These are phyloP conservation scores for Grosmannia huntii DNA, from an alignment of 2,329 filamentous ascomycete species.

Conservation along the genomic window DNA sequence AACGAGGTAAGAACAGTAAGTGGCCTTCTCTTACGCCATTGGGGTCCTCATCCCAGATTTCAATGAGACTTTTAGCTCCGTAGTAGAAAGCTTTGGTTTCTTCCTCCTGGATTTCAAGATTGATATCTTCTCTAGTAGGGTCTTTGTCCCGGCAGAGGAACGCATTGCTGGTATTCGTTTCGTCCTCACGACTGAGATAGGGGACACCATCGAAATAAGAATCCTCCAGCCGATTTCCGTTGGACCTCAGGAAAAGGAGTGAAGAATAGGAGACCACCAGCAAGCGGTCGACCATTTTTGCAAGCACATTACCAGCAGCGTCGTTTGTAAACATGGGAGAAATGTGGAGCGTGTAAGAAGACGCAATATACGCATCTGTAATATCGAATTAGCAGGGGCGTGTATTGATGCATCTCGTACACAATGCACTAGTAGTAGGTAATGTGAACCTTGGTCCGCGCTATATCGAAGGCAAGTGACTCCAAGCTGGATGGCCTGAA, in stretches of 20 bases:
- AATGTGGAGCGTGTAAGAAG: slow-evolving; percentile 20
- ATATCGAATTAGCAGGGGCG: background rate
- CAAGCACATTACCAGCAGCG: slow-evolving; percentile 8
- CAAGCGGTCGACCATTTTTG: slow-evolving; percentile 15
- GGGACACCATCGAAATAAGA: slow-evolving; percentile 17
- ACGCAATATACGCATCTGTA: slow-evolving; percentile 10
- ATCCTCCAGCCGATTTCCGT: slow-evolving; percentile 16
- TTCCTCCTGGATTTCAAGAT: slow-evolving; percentile 2
- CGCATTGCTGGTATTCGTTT: slow-evolving; percentile 1
- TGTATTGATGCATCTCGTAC: background rate
- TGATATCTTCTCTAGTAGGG: background rate
- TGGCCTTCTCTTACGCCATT: background rate
- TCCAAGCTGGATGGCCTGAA: slow-evolving; percentile 23
- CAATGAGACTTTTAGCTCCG: background rate
- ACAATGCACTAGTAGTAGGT: too few species aligned
- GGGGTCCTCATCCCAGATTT: slow-evolving; percentile 5
- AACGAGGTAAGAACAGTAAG: background rate
- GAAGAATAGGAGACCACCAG: slow-evolving; percentile 17
- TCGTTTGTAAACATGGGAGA: slow-evolving; percentile 17
- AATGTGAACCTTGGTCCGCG: too few species aligned
- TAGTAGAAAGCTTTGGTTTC: slow-evolving; percentile 9
- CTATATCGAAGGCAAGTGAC: slow-evolving; percentile 19
- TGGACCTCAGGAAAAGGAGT: slow-evolving; percentile 17
- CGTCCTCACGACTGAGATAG: slow-evolving; percentile 19
- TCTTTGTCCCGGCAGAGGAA: slow-evolving; percentile 1